Evolutionary conservation across 805 yeast species (phyloP).

Genomic region (Candida silvicultrix): DNA sequence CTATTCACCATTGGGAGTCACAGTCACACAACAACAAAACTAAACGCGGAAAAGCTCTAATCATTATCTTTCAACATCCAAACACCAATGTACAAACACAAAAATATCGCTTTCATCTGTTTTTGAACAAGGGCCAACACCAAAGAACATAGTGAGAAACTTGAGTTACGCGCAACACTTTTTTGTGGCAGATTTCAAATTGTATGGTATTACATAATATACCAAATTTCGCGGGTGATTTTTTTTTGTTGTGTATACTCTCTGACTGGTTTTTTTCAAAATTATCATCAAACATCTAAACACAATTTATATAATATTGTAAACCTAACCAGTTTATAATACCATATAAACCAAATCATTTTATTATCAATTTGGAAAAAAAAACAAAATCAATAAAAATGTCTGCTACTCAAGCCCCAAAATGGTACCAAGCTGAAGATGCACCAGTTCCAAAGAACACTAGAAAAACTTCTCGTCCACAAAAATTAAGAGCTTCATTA

Average conservation of each 20-base stretch:
- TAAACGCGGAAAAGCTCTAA: no score
- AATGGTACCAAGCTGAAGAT: slow-evolving; percentile 93
- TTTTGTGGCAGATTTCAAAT: background rate
- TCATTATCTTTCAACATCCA: no score
- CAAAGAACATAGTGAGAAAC: no score
- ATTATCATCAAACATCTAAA: background rate
- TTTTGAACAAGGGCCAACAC: background rate
- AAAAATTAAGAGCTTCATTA: slow-evolving; percentile 90
- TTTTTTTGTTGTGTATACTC: background rate
- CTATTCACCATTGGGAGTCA: background rate
- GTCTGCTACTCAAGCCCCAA: slow-evolving; percentile 53
- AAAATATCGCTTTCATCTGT: no score
- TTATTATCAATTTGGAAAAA: no score
- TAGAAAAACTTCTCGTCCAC: slow-evolving; percentile 90
- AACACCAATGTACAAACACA: no score
- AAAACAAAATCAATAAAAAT: slow-evolving; percentile 6
- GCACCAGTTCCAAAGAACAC: slow-evolving; percentile 81
- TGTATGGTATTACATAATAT: background rate
- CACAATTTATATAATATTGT: background rate
- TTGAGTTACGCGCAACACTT: background rate
- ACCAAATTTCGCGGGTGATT: background rate
- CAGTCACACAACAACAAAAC: no score
- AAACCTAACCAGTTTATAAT: background rate
- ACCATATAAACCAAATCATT: slow-evolving; percentile 3
- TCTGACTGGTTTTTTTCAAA: background rate